Base-by-base conservation (phyloP, 2,329 filamentous ascomycete species). In the Sclerotinia trifoliorum region DNA sequence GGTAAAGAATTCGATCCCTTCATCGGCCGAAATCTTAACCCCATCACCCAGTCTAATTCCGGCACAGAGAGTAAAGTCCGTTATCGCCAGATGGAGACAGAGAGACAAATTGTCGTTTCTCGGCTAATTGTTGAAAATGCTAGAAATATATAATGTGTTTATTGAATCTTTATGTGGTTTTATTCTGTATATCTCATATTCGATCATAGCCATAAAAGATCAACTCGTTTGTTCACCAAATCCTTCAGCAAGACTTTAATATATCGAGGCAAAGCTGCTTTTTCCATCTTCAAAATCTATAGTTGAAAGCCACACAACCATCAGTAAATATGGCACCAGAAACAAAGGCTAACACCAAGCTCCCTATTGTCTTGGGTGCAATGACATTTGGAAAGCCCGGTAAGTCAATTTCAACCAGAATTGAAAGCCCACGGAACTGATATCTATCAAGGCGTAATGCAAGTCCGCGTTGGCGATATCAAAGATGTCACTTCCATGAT, bases 401-500 rank as follows among this genome's bases (percentile, higher is more conserved):
- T 61, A 44, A n/a, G 62, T 51, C 3, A 48, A 56, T 10, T 44
- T 32, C 2, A n/a, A 39, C 4, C 11, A 8, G 3, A 19, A 35
- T 29, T 29, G 5, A 13, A 49, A 51, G 19, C 5, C 1, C 11
- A 7, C 4, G 3, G 7, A 48, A 35, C 44, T 65, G 8, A 67
- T n/a, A 32, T 54, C 13, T 32, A 29, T 44, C 6, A 44, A 73
- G 75, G 73, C 24, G 72, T 69, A 15, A 73, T 75, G 44, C 74
- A 76, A 72, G 69, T 73, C 2, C 75, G 76, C 3, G 74, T 78
- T 1, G 69, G 75, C 57, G 69, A 72, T 15, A 63, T 77, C 10
- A 60, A 86, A 58, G 86, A 88, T 39, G 87, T 83, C 77, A 86
- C 85, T 68, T 81, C 83, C 70, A 85, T 85, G 65, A 82, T 92